Base-by-base conservation (phyloP, 768 basidiomycete species). In the Kwoniella shandongensis region DNA sequence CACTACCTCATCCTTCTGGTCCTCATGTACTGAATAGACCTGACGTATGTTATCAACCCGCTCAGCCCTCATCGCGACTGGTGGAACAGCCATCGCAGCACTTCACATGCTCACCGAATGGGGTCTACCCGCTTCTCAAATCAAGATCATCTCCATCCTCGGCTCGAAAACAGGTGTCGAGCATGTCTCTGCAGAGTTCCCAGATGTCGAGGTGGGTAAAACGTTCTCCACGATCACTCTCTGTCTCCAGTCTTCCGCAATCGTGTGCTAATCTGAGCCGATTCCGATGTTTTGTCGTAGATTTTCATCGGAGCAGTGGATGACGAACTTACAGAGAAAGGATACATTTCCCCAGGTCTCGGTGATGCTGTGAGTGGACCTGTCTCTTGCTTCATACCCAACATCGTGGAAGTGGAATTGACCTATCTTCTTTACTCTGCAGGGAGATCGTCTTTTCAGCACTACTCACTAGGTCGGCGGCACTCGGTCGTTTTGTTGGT, bases 301-400 rank as follows among this genome's bases (percentile, higher is more conserved):
- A 86, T 94, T 39, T 94, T 88, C 87, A 86, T 84, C 38, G 89
- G 88, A 18, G 88, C 85, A 1, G 82, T 93, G 11, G 92, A 96
- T 70, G 77, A 85, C 5, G 72, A 80, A 0, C 74, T 98, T 60
- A 92, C 89, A 0, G 41, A 61, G 0, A 82, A 88, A 17, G 94
- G 93, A 6, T 80, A 91, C 61, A 88, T 98, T 57, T 82, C 79
- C n/a, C 93, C 93, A 10, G 93, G 93, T 18, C 81, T 94, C 41
- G 93, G 93, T 4, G 93, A 96, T 76, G 85, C 89, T 23, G 90
- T 89, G 69, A 72, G 88, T 81, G 36, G 2, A 20, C 27, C 20
- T 30, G 36, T 27, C 17, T 26, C 29, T n/a, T 27, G 17, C 6
- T 42, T 36, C 40, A 22, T 3, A 12, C 44, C 13, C 42, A 25